Evolutionary conservation across 192 early-diverging fungal species (phyloP).

Genomic region (Thoreauomyces humboldtii): DNA sequence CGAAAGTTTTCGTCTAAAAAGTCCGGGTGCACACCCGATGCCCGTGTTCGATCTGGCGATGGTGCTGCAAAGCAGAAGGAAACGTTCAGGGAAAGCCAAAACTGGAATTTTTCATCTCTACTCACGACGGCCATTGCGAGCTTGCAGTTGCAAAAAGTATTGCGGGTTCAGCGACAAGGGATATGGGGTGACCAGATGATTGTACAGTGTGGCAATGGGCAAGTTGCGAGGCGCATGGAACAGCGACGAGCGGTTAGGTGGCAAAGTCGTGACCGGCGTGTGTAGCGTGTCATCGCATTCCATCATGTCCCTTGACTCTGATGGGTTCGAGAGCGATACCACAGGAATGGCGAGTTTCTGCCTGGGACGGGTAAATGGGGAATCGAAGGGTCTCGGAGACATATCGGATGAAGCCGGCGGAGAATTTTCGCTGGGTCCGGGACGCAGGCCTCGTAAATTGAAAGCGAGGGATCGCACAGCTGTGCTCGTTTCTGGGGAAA

Average conservation of each 20-base stretch:
- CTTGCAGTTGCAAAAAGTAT: constrained; percentile 19
- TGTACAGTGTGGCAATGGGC: not conserved
- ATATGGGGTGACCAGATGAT: constrained; percentile 27
- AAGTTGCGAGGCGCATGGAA: not conserved
- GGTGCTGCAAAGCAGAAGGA: constrained; percentile 12
- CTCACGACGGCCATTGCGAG: constrained; percentile 15
- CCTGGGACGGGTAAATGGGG: no score
- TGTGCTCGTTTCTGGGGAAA: no score
- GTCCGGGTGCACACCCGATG: constrained; percentile 40
- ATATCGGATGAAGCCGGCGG: no score
- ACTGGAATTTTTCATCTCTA: not conserved
- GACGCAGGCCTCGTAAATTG: no score
- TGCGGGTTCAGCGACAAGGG: constrained; percentile 25
- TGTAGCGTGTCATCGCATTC: constrained; percentile 14
- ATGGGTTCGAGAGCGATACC: no score
- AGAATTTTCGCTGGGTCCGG: no score
- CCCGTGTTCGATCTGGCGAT: not conserved
- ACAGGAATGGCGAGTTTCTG: no score
- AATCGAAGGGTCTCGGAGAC: no score
- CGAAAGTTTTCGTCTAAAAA: constrained; percentile 74
- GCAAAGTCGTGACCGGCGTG: constrained; percentile 12
- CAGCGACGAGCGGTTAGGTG: not conserved
- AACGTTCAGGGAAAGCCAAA: not conserved
- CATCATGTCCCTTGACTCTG: constrained; percentile 33
- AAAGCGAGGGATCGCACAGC: no score